Evolutionary conservation across 192 early-diverging fungal genomes (phyloP).

Genomic region (Gryganskiella cystojenkinii): DNA sequence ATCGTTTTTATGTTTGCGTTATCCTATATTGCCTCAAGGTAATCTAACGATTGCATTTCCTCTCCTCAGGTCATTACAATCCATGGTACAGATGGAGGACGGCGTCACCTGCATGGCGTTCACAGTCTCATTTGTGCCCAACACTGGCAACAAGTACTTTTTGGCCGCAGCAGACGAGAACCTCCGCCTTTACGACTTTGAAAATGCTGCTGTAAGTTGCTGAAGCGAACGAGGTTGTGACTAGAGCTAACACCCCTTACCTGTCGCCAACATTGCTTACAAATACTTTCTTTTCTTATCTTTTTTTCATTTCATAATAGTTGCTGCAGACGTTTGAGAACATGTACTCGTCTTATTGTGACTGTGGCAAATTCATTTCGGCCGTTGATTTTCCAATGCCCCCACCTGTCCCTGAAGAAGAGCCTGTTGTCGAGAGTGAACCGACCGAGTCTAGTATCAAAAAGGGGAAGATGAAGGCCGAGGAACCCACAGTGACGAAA

Average conservation of each 20-base stretch:
- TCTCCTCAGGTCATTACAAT: conserved; percentile 68
- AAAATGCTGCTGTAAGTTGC: conserved; percentile 66
- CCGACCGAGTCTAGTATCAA: conserved; percentile 29
- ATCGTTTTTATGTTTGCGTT: neutral
- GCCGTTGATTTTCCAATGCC: conserved; percentile 67
- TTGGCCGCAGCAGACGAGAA: conserved; percentile 90
- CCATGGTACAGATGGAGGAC: conserved; percentile 77
- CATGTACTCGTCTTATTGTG: conserved; percentile 95
- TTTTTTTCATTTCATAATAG: too few species aligned
- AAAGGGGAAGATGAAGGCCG: conserved; percentile 44
- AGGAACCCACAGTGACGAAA: conserved; percentile 1
- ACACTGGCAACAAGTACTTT: conserved; percentile 95
- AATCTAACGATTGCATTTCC: conserved; percentile 4
- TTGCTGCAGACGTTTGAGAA: conserved; percentile 71
- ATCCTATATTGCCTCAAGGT: too few species aligned
- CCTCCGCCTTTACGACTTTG: conserved; percentile 92
- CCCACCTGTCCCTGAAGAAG: conserved; percentile 54
- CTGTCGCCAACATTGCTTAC: neutral
- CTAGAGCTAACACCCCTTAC: neutral
- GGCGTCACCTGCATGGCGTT: conserved; percentile 96
- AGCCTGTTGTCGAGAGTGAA: conserved; percentile 35
- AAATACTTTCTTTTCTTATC: conserved; percentile 1
- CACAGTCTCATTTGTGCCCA: conserved; percentile 91
- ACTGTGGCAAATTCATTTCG: conserved; percentile 91
- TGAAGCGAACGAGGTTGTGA: neutral